Conservation (phyloP, 257 asterid species). For the Scutellaria galericulata region DNA sequence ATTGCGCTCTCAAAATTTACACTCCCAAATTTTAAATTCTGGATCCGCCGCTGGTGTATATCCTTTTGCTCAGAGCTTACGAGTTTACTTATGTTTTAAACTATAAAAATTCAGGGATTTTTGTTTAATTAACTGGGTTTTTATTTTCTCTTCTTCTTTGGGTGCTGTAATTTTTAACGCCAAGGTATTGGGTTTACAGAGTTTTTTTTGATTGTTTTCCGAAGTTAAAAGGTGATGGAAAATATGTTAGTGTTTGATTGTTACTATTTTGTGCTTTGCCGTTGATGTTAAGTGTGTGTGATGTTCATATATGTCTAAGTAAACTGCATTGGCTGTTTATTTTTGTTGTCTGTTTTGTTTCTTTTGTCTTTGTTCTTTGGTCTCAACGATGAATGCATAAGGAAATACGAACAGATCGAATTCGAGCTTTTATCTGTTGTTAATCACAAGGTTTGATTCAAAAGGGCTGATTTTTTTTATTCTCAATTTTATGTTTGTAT, state of each 20-base stretch:
- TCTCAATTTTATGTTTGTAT: not conserved
- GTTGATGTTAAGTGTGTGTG: slow-evolving; percentile 5
- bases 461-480: slow-evolving; percentile 13
- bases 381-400: not conserved
- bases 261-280: slow-evolving; percentile 16
- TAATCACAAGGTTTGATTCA: not conserved
- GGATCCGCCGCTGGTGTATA: no score
- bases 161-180: slow-evolving; percentile 13
- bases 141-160: not conserved
- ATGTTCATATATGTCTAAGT: not conserved
- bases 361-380: not conserved
- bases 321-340: not conserved
- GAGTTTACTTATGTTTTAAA: not conserved
- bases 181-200: slow-evolving; percentile 13
- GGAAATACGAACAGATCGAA: not conserved
- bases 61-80: slow-evolving; percentile 18
- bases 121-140: slow-evolving; percentile 6
- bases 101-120: slow-evolving; percentile 18
- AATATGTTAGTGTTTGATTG: not conserved
- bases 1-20: no score
- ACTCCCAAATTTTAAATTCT: no score
- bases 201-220: not conserved
- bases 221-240: not conserved
- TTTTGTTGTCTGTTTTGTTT: not conserved
- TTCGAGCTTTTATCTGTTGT: slow-evolving; percentile 4